A percentile compares a stretch with the other conserved stretches of the same genome.
phyloP scores from a whole-genome alignment of 108 stramenopile species.

The Nitzschia inconspicua region DNA sequence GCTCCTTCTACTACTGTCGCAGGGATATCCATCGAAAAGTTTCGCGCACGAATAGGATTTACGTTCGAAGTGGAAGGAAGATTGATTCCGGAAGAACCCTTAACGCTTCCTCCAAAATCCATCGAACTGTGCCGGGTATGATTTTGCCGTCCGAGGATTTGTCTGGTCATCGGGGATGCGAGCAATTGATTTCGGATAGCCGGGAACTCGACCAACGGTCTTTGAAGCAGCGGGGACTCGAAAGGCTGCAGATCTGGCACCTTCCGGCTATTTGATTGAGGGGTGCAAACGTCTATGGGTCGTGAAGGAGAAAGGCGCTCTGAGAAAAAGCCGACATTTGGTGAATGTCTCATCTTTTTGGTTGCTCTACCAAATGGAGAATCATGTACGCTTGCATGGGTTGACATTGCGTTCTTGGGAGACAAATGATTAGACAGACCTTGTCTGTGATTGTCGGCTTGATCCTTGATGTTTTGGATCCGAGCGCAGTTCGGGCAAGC shows the following conservation, averaged over 20 bases:
- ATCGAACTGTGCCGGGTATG: constrained; percentile 46
- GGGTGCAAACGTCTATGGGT: too few species aligned
- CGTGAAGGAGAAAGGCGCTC: too few species aligned
- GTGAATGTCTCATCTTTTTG: too few species aligned
- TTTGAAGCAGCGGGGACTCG: too few species aligned
- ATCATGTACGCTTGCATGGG: too few species aligned
- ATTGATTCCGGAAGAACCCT: too few species aligned
- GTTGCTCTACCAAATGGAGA: too few species aligned
- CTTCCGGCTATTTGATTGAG: too few species aligned
- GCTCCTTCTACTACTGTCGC: background rate
- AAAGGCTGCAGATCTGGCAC: too few species aligned
- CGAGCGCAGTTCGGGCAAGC: constrained; percentile 78
- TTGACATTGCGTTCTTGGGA: too few species aligned
- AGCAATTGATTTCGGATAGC: constrained; percentile 6
- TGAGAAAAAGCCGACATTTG: too few species aligned
- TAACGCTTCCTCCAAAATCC: constrained; percentile 7
- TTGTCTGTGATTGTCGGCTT: background rate
- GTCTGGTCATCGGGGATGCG: constrained; percentile 33
- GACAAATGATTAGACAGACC: too few species aligned
- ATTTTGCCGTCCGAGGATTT: constrained; percentile 35
- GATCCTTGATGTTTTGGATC: constrained; percentile 42
- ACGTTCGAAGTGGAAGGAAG: background rate
- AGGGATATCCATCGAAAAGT: constrained; percentile 1
- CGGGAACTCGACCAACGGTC: background rate
- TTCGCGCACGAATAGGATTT: background rate